phyloP scores from a whole-genome alignment of 2,329 filamentous ascomycete species.

The Botrytis byssoidea region DNA sequence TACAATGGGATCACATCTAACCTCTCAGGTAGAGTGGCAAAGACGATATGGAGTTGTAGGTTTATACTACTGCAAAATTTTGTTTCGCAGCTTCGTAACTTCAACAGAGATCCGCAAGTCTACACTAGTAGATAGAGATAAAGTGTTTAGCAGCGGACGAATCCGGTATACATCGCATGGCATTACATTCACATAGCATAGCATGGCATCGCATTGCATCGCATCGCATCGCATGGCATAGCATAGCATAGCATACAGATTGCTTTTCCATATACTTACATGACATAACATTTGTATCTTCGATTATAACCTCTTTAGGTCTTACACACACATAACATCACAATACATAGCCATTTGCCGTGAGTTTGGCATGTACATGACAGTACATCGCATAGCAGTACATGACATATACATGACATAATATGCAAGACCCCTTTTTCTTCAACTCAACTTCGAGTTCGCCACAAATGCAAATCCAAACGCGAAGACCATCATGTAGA shows the following conservation, averaged over 20 bases:
- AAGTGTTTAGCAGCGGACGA: neutral
- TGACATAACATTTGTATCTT: neutral
- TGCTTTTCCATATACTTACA: no score
- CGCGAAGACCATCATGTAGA: neutral
- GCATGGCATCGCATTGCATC: constrained; percentile 1
- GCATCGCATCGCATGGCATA: neutral
- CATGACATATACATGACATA: constrained; percentile 6
- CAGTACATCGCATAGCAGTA: neutral
- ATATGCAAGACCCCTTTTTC: neutral
- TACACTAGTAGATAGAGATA: neutral
- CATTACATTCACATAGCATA: constrained; percentile 5
- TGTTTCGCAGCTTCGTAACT: constrained; percentile 1
- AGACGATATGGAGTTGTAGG: neutral
- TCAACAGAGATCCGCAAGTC: neutral
- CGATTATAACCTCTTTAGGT: neutral
- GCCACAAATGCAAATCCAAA: neutral
- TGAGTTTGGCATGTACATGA: neutral
- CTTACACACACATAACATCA: neutral
- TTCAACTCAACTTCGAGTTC: neutral
- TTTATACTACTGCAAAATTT: constrained; percentile 4
- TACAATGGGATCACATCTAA: constrained; percentile 1
- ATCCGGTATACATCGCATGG: constrained; percentile 12
- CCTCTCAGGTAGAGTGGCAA: neutral
- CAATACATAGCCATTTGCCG: neutral
- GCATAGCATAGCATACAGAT: no score